phyloP scores from a whole-genome alignment of 2,329 filamentous ascomycete genomes.

The Epichloe glyceriae region DNA sequence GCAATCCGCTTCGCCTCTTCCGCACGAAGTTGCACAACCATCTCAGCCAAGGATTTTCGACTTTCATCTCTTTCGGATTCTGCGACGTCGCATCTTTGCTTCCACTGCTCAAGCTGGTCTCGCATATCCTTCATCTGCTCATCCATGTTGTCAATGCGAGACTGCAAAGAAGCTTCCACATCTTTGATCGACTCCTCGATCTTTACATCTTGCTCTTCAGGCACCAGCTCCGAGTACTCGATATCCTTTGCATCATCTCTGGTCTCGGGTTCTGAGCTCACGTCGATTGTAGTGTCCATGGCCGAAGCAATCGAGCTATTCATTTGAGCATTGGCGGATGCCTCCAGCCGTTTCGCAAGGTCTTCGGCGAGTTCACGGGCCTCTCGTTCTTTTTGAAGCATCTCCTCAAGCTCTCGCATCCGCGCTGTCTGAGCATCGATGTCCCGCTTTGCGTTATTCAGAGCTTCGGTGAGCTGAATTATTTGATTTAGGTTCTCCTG shows the following conservation, averaged over 20 bases:
- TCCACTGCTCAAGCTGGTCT: constrained; percentile 66
- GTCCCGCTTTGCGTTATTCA: constrained; percentile 74
- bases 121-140: constrained; percentile 71
- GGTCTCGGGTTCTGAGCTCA: constrained; percentile 9
- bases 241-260: neutral
- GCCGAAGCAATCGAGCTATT: constrained; percentile 16
- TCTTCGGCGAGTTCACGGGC: constrained; percentile 80
- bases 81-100: constrained; percentile 63
- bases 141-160: constrained; percentile 63
- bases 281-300: constrained; percentile 12
- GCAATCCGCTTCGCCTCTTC: constrained; percentile 39
- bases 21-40: constrained; percentile 73
- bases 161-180: constrained; percentile 33
- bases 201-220: neutral
- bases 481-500: constrained; percentile 59
- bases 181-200: constrained; percentile 10
- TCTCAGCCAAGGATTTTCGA: constrained; percentile 67
- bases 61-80: constrained; percentile 64
- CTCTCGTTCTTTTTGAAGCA: constrained; percentile 65
- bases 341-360: constrained; percentile 56
- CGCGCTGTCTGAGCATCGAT: constrained; percentile 70
- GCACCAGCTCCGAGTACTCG: neutral
- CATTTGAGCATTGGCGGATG: constrained; percentile 28
- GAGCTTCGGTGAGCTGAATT: constrained; percentile 68
- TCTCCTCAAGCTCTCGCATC: constrained; percentile 63